A percentile compares a stretch with the other conserved stretches of the same genome.
These are phyloP conservation scores for Penicillium malachiteum DNA, from an alignment of 495 filamentous ascomycete species.

Conservation along the genomic window DNA sequence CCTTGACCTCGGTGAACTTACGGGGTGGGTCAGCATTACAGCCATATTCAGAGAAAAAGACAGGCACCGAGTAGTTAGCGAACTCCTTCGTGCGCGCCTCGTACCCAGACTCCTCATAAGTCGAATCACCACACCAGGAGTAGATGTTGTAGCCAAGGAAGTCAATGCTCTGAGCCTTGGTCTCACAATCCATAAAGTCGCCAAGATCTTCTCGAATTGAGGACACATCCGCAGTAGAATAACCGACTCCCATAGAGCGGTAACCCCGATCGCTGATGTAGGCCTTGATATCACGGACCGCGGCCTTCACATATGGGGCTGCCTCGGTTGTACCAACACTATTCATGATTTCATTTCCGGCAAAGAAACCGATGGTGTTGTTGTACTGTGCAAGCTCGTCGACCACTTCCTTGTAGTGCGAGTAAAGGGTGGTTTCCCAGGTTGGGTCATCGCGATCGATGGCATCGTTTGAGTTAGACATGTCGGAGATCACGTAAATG, in stretches of 20 bases:
- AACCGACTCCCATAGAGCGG: conserved; percentile 80
- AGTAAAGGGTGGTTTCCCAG: conserved; percentile 74
- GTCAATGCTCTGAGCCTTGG: conserved; percentile 66
- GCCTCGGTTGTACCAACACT: conserved; percentile 43
- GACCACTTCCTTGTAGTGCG: conserved; percentile 75
- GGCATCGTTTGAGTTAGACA: not conserved
- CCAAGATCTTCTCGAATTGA: conserved; percentile 74
- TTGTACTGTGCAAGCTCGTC: conserved; percentile 73
- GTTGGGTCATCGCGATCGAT: conserved; percentile 65
- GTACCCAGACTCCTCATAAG: conserved; percentile 69
- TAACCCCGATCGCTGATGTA: conserved; percentile 80
- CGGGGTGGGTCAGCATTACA: conserved; percentile 80
- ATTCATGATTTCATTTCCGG: conserved; percentile 94
- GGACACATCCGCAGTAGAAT: conserved; percentile 86
- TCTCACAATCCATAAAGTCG: conserved; percentile 87
- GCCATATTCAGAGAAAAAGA: conserved; percentile 97
- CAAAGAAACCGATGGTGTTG: conserved; percentile 92
- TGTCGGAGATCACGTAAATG: conserved; percentile 73
- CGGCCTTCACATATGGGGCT: conserved; percentile 84
- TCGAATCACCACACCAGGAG: conserved; percentile 86
- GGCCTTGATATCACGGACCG: conserved; percentile 81
- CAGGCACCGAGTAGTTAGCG: conserved; percentile 77
- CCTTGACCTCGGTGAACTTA: conserved; percentile 75
- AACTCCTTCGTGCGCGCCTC: conserved; percentile 76
- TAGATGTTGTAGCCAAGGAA: conserved; percentile 99